Conservation (phyloP, 139 green algal species). For the Gonium pectorale region DNA sequence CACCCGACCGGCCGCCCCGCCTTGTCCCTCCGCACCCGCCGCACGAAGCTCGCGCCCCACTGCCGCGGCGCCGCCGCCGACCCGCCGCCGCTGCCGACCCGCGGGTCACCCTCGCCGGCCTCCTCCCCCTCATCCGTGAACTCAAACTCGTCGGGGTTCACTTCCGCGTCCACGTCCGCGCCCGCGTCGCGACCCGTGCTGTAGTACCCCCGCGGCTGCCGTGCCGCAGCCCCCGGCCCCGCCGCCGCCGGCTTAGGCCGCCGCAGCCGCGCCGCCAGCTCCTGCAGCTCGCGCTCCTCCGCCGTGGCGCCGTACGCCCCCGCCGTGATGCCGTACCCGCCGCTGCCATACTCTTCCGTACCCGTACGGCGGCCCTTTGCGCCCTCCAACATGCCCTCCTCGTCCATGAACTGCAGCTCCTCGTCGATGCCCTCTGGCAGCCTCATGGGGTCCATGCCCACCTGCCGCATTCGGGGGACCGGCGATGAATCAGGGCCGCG, state of each 20-base stretch:
- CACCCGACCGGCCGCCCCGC: too few species aligned
- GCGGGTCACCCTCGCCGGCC: neutral
- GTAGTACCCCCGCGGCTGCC: neutral
- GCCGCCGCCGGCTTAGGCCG: neutral
- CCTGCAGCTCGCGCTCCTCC: conserved; percentile 13
- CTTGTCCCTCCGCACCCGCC: neutral
- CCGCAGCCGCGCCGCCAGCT: conserved; percentile 1
- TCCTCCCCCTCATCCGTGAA: neutral
- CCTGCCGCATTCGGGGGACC: too few species aligned
- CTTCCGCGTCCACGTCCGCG: conserved; percentile 3
- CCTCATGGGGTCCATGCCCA: conserved; percentile 67
- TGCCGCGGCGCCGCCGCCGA: neutral
- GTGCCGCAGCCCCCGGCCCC: neutral
- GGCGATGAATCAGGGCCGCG: too few species aligned
- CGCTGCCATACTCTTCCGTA: neutral
- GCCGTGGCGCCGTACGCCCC: neutral
- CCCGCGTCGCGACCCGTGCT: neutral
- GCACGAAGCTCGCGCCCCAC: conserved; percentile 29
- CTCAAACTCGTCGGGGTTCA: conserved; percentile 26
- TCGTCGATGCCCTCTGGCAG: conserved; percentile 65
- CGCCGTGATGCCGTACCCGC: neutral
- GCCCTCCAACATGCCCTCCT: conserved; percentile 27
- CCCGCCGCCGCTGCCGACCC: neutral
- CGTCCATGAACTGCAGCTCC: conserved; percentile 65
- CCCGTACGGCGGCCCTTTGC: neutral